A percentile compares a stretch with the other conserved stretches of the same genome.
phyloP scores from a whole-genome alignment of 2,329 filamentous ascomycete genomes.

The Mycosphaerella arachidis region DNA sequence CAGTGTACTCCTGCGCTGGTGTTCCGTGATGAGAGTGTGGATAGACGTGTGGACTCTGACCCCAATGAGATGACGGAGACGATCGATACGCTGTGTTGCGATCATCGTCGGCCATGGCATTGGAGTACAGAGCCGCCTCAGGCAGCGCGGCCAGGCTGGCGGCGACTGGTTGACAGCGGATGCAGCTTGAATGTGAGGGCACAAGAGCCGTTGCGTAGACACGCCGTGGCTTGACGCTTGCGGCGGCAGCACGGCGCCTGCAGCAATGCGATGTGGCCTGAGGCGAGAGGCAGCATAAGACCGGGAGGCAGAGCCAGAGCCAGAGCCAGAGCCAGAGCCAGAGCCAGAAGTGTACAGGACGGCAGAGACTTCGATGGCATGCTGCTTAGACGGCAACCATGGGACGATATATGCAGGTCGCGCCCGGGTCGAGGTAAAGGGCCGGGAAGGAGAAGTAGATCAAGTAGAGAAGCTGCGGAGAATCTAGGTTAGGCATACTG shows the following conservation, averaged over 20 bases:
- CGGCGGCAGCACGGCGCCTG: slow-evolving; percentile 18
- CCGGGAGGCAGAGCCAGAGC: not conserved
- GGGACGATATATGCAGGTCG: slow-evolving; percentile 9
- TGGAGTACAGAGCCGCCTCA: slow-evolving; percentile 7
- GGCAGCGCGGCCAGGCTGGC: slow-evolving; percentile 5
- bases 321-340: not conserved
- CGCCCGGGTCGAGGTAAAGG: not conserved
- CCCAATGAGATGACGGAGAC: slow-evolving; percentile 27
- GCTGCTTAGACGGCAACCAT: not conserved
- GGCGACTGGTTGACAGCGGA: not conserved
- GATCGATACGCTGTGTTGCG: slow-evolving; percentile 25
- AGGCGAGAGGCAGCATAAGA: not conserved
- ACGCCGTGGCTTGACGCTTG: slow-evolving; percentile 26
- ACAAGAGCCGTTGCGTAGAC: slow-evolving; percentile 18
- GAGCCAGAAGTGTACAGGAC: not conserved
- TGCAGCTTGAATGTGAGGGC: slow-evolving; percentile 7
- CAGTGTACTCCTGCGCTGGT: slow-evolving; percentile 64
- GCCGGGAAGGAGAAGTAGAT: not conserved
- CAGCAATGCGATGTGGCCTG: slow-evolving; percentile 2
- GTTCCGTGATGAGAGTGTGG: slow-evolving; percentile 61
- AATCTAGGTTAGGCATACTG: slow-evolving; percentile 6
- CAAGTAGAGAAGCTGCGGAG: slow-evolving; percentile 6
- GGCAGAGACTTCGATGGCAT: not conserved
- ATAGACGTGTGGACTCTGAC: slow-evolving; percentile 32
- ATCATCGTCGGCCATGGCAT: slow-evolving; percentile 32